Percentiles rank a stretch among this genome's conserved stretches.
These are phyloP conservation scores for Trametopsis cervina DNA, from an alignment of 768 basidiomycete genomes.

Conservation along the genomic window DNA sequence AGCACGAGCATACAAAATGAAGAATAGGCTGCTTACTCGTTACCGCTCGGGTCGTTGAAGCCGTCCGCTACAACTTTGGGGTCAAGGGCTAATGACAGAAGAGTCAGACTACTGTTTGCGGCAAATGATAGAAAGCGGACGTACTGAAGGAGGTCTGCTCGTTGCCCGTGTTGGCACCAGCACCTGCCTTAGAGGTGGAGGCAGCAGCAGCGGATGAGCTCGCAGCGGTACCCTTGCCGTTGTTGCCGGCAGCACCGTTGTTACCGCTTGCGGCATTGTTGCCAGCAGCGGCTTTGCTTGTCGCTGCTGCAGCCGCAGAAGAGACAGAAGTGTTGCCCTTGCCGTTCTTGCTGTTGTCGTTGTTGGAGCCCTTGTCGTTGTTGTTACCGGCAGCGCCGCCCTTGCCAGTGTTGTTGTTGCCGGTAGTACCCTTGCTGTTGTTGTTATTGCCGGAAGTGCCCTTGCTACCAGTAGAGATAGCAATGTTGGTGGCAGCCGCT, in stretches of 20 bases:
- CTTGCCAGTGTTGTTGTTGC: constrained; percentile 13
- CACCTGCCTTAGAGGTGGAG: constrained; percentile 2
- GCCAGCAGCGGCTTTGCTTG: constrained; percentile 13
- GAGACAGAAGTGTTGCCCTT: neutral
- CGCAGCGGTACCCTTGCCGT: constrained; percentile 6
- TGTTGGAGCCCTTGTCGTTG: neutral
- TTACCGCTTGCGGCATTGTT: constrained; percentile 13
- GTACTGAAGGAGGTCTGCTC: constrained; percentile 15
- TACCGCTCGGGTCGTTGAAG: constrained; percentile 46
- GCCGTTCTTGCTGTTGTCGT: neutral
- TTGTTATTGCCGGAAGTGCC: constrained; percentile 12
- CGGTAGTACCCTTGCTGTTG: constrained; percentile 1
- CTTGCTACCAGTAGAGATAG: constrained; percentile 9
- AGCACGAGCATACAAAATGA: neutral
- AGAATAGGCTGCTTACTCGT: constrained; percentile 24
- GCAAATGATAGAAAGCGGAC: constrained; percentile 15
- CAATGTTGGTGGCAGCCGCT: constrained; percentile 10
- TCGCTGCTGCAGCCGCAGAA: neutral
- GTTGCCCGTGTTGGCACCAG: constrained; percentile 1
- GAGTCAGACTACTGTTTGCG: too few species aligned
- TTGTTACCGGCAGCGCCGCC: constrained; percentile 11
- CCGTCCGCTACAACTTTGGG: constrained; percentile 36
- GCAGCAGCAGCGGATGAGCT: constrained; percentile 17
- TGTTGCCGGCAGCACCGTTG: constrained; percentile 8
- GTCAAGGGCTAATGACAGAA: constrained; percentile 32